Base-by-base conservation (phyloP, 805 yeast genomes). In the Sugiyamaella americana region DNA sequence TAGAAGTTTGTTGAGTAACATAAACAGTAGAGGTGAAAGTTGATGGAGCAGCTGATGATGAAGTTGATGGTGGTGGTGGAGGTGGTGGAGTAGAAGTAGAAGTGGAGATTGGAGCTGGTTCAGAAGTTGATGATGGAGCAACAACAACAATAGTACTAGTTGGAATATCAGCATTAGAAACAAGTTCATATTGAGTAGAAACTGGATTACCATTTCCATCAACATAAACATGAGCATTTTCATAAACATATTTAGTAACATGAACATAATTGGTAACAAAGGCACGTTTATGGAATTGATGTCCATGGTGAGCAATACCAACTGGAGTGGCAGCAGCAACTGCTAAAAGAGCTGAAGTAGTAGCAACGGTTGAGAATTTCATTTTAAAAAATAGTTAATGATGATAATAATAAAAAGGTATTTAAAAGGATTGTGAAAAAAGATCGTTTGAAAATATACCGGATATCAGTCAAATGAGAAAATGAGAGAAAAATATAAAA, bases 351-450 rank as follows among this genome's bases (percentile, higher is more conserved):
- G 13, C 32, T 8, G 32, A 26, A 26, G 32, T 26, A 26, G 32
- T 26, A 26, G 32, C 32, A 8, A 26, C 8, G 19, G 44, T 19
- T 20, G 54, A 44, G 45, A 38, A 47, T 41, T 50, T 52, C 57
- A 53, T 53, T n/a, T 22, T 70, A 66, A 5, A 71, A 68, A 42
- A 69, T 18, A 16, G 17, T 20, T 19, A 10, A 22, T 10, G 16
- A n/a, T n/a, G 11, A 37, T 16, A 40, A 37, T 6, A 41, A 32
- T 29, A 6, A 8, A 21, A 17, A 19, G 18, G 18, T 17, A 13
- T 8, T 18, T 35, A 19, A 17, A 6, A 35, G 18, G 21, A 35
- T 17, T 6, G 11, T 35, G 18, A 13, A 16, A 6, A 35, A 6
- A 35, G 13, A 13, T 17, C 18, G 38, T 16, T 17, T 17, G 38